Conservation (phyloP, 805 yeast species). For the Candida schatavii region DNA sequence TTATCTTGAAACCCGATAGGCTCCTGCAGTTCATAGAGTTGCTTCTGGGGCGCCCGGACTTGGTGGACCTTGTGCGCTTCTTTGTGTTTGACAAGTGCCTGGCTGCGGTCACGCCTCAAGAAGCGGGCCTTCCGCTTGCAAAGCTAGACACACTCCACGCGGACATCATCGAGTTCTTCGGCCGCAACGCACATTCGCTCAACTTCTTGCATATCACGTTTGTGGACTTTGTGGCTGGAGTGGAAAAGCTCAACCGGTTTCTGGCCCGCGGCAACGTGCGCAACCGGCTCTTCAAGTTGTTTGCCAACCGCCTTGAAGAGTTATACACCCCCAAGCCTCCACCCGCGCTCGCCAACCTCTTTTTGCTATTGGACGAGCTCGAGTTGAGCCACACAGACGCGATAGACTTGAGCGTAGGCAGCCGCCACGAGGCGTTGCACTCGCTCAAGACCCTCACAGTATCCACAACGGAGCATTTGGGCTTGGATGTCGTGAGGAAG, state of each 20-base stretch:
- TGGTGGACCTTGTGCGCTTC: constrained; percentile 22
- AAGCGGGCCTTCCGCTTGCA: neutral
- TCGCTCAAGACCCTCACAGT: constrained; percentile 28
- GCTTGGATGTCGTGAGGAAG: constrained; percentile 24
- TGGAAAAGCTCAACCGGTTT: constrained; percentile 22
- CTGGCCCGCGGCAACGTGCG: constrained; percentile 22
- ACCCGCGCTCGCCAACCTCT: constrained; percentile 26
- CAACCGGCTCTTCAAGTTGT: constrained; percentile 27
- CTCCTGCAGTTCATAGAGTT: constrained; percentile 18
- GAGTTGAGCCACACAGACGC: constrained; percentile 18
- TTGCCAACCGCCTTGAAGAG: constrained; percentile 21
- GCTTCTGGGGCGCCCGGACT: constrained; percentile 15
- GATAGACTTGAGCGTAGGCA: constrained; percentile 16
- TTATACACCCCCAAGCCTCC: constrained; percentile 26
- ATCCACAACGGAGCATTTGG: constrained; percentile 29
- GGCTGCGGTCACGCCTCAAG: constrained; percentile 5
- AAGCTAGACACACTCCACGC: constrained; percentile 15
- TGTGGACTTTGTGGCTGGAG: constrained; percentile 23
- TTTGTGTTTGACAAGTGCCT: constrained; percentile 35
- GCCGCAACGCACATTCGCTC: constrained; percentile 19
- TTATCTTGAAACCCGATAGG: constrained; percentile 19
- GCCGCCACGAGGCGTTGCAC: constrained; percentile 21
- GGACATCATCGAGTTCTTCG: constrained; percentile 25
- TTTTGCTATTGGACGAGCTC: constrained; percentile 29
- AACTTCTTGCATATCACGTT: constrained; percentile 33